Evolutionary conservation across 129 eudicot species (phyloP).

Genomic region (Kitagawia praeruptora): DNA sequence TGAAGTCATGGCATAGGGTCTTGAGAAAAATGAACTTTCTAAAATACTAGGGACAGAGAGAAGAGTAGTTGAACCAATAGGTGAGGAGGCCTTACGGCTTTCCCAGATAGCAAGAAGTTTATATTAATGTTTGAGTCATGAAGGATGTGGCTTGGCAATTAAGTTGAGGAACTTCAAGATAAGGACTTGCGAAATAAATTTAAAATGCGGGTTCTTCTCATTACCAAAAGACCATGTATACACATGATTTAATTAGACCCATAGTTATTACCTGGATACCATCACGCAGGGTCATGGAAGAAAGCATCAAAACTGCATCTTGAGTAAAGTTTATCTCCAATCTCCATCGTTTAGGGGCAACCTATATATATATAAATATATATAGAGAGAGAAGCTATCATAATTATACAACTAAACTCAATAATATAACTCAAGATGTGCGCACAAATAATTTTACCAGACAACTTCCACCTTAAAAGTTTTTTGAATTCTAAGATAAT

Average conservation of each 20-base stretch:
- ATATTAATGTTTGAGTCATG: not conserved
- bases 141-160: not conserved
- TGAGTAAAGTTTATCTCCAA: constrained; percentile 87
- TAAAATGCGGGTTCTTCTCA: not conserved
- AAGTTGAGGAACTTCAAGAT: not conserved
- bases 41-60: not conserved
- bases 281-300: constrained; percentile 86
- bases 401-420: not conserved
- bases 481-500: not conserved
- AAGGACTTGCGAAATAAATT: not conserved
- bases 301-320: constrained; percentile 94
- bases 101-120: not conserved
- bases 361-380: constrained; percentile 24
- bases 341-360: constrained; percentile 93
- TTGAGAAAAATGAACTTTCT: not conserved
- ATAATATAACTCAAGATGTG: not conserved
- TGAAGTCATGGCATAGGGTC: not conserved
- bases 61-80: not conserved
- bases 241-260: not conserved
- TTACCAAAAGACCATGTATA: not conserved
- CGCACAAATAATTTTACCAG: not conserved
- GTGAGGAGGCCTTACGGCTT: not conserved
- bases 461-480: not conserved
- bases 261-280: constrained; percentile 65
- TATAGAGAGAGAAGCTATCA: not conserved